Base-by-base conservation (phyloP, 2,329 filamentous ascomycete genomes). In the Pseudocercospora fijiensis region DNA sequence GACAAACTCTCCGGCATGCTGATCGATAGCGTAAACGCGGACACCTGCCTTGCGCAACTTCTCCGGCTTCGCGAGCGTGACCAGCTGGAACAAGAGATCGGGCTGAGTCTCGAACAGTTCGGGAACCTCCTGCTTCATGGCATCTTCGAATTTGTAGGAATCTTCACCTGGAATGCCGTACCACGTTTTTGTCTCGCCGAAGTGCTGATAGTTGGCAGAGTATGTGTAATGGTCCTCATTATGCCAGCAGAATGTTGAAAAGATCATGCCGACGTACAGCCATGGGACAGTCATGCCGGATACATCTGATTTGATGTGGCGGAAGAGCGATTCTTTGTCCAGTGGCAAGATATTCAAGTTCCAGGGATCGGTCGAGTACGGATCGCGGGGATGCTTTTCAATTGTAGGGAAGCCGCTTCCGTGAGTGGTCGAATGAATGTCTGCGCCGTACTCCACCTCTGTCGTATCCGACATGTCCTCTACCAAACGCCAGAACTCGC, bases 211-310 rank as follows among this genome's bases (percentile, higher is more conserved):
- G 70, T 99, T 99, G 58, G 95, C 90, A 0, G 95, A 99, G 75
- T 98, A 99, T 1, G 95, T 90, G 75, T 96, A 97, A 74, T 99
- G 95, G 73, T 99, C 95, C 74, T 99, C 95, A 68, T 96, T 97
- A 76, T 99, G 95, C 95, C 95, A 99, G 78, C 95, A 99, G 74
- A 99, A 99, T 0, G 95, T 98, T 0, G 95, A 99, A 76, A 99
- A 99, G 43, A 96, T 96, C 95, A 99, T 99, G 66, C 95, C 95
- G 3, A 99, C 95, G 74, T 99, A 99, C 3, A 99, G 87, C 95
- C 95, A 99, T 0, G 95, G 95, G 7, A 99, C 94, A 0, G 95
- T 99, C 95, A 99, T 99, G 41, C 95, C 95, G 1, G 95, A 98
- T 59, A 99, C 96, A 74, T 99, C 95, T 0, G 94, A 92, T 76